Evolutionary conservation across 2,329 filamentous ascomycete species (phyloP).

Genomic region (Gaeumannomyces tritici): DNA sequence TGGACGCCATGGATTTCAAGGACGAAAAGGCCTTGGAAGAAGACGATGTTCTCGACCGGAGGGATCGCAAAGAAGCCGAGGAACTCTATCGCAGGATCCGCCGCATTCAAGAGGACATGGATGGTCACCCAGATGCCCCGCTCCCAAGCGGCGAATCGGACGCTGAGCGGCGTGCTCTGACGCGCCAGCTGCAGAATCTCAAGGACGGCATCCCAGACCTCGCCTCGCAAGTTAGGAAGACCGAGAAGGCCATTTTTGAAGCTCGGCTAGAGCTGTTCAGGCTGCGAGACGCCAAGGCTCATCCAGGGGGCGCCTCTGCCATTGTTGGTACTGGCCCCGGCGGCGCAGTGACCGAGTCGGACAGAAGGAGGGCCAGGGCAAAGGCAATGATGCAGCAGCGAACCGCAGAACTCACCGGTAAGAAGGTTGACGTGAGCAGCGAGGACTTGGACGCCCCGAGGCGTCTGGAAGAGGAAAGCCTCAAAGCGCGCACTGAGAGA

Average conservation of each 20-base stretch:
- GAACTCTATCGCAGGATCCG: slow-evolving; percentile 89
- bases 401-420: slow-evolving; percentile 83
- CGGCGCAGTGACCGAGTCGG: slow-evolving; percentile 81
- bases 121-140: slow-evolving; percentile 72
- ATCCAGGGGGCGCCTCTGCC: slow-evolving; percentile 68
- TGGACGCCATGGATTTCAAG: slow-evolving; percentile 94
- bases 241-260: slow-evolving; percentile 88
- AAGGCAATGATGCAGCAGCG: slow-evolving; percentile 99
- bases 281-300: slow-evolving; percentile 82
- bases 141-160: slow-evolving; percentile 68
- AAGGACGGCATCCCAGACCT: slow-evolving; percentile 87
- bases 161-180: slow-evolving; percentile 75
- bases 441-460: slow-evolving; percentile 74
- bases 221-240: slow-evolving; percentile 82
- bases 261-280: slow-evolving; percentile 88
- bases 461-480: slow-evolving; percentile 80
- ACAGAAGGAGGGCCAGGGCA: slow-evolving; percentile 87
- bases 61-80: slow-evolving; percentile 85
- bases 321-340: slow-evolving; percentile 92
- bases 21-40: slow-evolving; percentile 86
- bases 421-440: slow-evolving; percentile 57
- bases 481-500: slow-evolving; percentile 71
- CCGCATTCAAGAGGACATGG: slow-evolving; percentile 88
- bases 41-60: slow-evolving; percentile 82
- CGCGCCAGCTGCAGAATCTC: slow-evolving; percentile 79